phyloP scores from a whole-genome alignment of 2,329 filamentous ascomycete genomes.

The Nannizzia gypsea region DNA sequence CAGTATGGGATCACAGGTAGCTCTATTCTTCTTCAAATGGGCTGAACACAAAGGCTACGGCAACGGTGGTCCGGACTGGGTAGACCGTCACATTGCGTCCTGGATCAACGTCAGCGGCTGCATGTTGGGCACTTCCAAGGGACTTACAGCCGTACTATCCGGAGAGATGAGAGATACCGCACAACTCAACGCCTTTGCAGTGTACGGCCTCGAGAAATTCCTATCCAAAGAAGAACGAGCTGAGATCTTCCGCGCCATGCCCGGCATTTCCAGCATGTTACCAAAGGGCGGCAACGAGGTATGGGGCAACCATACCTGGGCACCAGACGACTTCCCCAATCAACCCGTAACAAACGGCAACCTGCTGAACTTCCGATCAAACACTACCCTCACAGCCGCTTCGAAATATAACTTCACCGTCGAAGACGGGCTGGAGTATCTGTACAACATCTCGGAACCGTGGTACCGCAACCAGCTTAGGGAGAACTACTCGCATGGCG shows the following conservation, averaged over 20 bases:
- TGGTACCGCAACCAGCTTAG: conserved; percentile 73
- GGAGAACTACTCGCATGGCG: conserved; percentile 71
- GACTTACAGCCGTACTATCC: conserved; percentile 75
- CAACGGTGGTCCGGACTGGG: conserved; percentile 73
- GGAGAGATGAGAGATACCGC: conserved; percentile 98
- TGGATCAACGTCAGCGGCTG: conserved; percentile 99
- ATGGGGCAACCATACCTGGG: conserved; percentile 84
- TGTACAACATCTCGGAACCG: conserved; percentile 64
- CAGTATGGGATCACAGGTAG: conserved; percentile 94
- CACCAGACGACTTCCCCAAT: conserved; percentile 70
- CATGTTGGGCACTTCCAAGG: conserved; percentile 92
- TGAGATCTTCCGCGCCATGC: conserved; percentile 93
- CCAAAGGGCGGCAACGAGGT: conserved; percentile 85
- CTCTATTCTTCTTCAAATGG: conserved; percentile 70
- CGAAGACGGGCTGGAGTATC: conserved; percentile 60
- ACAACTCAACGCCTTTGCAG: conserved; percentile 88
- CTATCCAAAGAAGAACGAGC: conserved; percentile 79
- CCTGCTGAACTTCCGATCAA: conserved; percentile 67
- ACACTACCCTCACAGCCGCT: conserved; percentile 32
- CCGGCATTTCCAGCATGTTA: conserved; percentile 90
- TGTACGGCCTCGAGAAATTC: conserved; percentile 94
- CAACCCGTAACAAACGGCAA: conserved; percentile 66
- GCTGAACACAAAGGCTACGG: conserved; percentile 70
- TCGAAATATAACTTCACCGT: conserved; percentile 66
- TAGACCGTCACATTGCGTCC: conserved; percentile 75